Percentiles rank a stretch among this genome's conserved stretches.
phyloP scores from a whole-genome alignment of 148 eudicot species.

The Rhododendron molle region DNA sequence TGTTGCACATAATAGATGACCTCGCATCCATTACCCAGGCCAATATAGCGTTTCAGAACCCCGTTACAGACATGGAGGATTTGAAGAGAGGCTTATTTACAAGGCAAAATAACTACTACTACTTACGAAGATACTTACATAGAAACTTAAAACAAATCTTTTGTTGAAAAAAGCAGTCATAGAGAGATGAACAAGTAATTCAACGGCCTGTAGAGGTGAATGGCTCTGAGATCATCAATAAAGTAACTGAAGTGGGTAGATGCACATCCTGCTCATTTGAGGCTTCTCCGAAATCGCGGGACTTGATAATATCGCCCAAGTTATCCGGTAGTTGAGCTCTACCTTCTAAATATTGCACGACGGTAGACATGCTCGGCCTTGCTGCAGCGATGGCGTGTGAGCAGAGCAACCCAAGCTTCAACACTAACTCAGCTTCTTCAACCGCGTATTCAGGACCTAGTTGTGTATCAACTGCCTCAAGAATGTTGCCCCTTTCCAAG shows the following conservation, averaged over 20 bases:
- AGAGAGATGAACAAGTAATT: background rate
- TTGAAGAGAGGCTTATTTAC: background rate
- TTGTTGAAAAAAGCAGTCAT: background rate
- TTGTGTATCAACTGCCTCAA: background rate
- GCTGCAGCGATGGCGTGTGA: conserved; percentile 1
- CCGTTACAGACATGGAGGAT: background rate
- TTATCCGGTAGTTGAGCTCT: background rate
- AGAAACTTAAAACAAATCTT: background rate
- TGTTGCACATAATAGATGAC: background rate
- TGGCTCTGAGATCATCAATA: background rate
- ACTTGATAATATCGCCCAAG: background rate
- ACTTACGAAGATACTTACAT: background rate
- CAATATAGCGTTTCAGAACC: background rate
- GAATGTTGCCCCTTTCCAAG: conserved; percentile 2
- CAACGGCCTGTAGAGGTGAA: background rate
- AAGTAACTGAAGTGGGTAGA: background rate
- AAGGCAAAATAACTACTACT: background rate
- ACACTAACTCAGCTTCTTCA: conserved; percentile 2
- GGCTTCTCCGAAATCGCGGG: background rate
- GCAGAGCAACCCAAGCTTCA: conserved; percentile 9
- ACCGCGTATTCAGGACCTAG: background rate
- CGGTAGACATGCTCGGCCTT: background rate
- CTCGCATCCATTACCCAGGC: background rate
- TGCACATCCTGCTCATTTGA: background rate
- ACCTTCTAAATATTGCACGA: background rate